Evolutionary conservation across 2,329 filamentous ascomycete genomes (phyloP).

Genomic region (Cladosporium cucumerinum): DNA sequence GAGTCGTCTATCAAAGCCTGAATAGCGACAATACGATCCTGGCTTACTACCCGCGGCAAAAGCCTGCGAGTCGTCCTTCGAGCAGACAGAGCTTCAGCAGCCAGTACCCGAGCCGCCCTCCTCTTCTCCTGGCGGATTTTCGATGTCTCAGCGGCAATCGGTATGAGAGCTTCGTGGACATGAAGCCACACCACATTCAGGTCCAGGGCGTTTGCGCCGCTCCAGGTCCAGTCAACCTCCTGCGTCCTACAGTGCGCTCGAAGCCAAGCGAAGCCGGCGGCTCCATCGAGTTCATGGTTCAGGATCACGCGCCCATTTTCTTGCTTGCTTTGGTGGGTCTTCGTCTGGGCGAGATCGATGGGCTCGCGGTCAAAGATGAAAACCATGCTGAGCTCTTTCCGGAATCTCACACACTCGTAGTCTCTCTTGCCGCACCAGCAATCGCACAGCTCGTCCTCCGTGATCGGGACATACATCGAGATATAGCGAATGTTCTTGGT

Average conservation of each 20-base stretch:
- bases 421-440: neutral
- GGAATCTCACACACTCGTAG: neutral
- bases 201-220: neutral
- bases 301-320: neutral
- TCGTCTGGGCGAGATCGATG: neutral
- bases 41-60: neutral
- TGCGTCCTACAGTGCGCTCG: neutral
- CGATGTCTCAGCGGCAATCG: neutral
- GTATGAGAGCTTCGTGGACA: neutral
- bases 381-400: neutral
- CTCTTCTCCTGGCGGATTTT: neutral
- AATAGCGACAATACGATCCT: too few relatives aligned
- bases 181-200: neutral
- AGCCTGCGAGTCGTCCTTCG: neutral
- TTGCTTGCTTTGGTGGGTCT: neutral
- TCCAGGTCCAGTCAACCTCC: neutral
- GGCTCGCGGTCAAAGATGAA: neutral
- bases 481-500: neutral
- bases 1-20: too few relatives aligned
- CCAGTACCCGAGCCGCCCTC: neutral
- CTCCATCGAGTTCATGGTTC: neutral
- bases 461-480: neutral
- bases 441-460: neutral
- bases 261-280: neutral
- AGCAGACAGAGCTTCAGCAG: neutral